Evolutionary conservation across 768 basidiomycete genomes (phyloP).

Genomic region (Amanita rubescens): DNA sequence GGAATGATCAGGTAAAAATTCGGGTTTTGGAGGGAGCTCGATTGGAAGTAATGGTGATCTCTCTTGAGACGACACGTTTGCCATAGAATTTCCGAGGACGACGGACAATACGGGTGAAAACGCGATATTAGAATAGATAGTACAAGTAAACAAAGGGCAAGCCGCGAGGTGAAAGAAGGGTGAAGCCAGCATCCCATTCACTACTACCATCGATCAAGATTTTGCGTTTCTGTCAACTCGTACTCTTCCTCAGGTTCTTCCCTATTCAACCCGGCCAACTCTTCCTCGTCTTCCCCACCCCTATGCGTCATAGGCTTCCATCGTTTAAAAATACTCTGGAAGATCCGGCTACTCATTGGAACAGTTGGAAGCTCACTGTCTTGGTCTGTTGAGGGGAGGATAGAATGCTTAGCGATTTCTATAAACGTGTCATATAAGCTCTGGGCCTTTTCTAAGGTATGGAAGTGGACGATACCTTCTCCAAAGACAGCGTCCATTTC

Average conservation of each 20-base stretch:
- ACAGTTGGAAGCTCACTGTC: neutral
- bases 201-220: neutral
- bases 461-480: slow-evolving; percentile 48
- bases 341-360: neutral
- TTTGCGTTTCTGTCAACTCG: neutral
- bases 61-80: too few relatives aligned
- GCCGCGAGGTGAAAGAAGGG: too few relatives aligned
- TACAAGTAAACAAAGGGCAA: neutral
- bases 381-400: neutral
- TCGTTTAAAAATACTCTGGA: neutral
- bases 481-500: slow-evolving; percentile 90
- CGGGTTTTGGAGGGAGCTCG: too few relatives aligned
- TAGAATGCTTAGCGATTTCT: neutral
- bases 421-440: neutral
- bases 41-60: too few relatives aligned
- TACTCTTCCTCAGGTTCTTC: slow-evolving; percentile 1
- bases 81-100: too few relatives aligned
- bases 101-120: too few relatives aligned
- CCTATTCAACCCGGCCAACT: slow-evolving; percentile 1
- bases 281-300: neutral
- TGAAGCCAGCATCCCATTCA: too few relatives aligned
- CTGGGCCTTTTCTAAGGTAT: neutral
- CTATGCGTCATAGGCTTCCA: neutral
- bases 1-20: too few relatives aligned
- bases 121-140: neutral